Base-by-base conservation (phyloP, 805 yeast species). In the Yarrowia deformans region DNA sequence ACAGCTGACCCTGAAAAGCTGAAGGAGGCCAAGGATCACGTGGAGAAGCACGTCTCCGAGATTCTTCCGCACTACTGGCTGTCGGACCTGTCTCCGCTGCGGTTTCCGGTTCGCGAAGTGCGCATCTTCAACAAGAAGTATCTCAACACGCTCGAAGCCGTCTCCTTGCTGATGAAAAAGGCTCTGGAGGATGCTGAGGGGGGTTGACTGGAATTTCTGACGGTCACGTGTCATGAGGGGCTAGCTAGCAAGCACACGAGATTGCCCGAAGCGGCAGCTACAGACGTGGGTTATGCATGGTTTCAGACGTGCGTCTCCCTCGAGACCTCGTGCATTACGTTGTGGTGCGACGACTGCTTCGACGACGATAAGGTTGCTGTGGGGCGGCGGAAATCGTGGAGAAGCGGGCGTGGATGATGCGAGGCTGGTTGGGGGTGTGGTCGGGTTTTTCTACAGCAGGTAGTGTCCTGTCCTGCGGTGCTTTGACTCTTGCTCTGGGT, bases 31-130 rank as follows among this genome's bases (percentile, higher is more conserved):
- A 32, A 19, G 1, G 18, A 19, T 2, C 60, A 16, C 14, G 35
- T 23, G 34, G 35, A 37, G 14, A 54, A 39, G 14, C 60, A 54
- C 35, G 48, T 29, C 14, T 73, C 52, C 9, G 68, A 45, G 34
- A 42, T 1, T 71, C 73, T 1, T 68, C 76, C 29, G 16, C 60
- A 54, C 32, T 66, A 40, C 74, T 91, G 97, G 97, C 72, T 91
- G 1, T 82, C 89, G 12, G 86, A 86, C 1, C 73, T 77, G 1
- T 87, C 93, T 1, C 97, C 97, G 0, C 78, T 91, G 52, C 81
- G 89, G 55, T 85, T 84, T 67, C 95, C 95, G 0, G 79, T 89
- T 40, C 84, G 84, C 71, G 93, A 91, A 75, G 87, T 93, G 0
- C 85, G 86, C 68, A 90, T 85, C 73, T 83, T 90, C 46, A 58